phyloP scores from a whole-genome alignment of 225 moss, liverwort and hornwort genomes.

The Pseudisothecium myosuroides region DNA sequence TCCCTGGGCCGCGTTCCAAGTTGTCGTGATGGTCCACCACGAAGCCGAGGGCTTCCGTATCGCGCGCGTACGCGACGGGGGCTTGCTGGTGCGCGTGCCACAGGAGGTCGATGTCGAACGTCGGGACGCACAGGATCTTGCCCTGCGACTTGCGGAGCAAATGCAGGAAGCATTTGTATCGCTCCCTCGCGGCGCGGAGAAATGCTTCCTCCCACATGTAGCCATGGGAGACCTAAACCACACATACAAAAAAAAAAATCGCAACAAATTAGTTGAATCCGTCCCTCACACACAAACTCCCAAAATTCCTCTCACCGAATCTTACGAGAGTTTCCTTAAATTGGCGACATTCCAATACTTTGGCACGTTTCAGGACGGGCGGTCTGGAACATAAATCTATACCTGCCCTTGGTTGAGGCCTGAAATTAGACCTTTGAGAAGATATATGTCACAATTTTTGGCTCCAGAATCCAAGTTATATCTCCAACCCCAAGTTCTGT shows the following conservation, averaged over 20 bases:
- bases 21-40: constrained; percentile 70
- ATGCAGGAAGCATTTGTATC: constrained; percentile 82
- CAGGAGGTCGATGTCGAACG: constrained; percentile 79
- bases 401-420: background rate
- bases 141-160: constrained; percentile 51
- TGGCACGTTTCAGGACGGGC: background rate
- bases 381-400: background rate
- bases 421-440: background rate
- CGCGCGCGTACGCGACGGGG: constrained; percentile 61
- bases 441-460: background rate
- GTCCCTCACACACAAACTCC: background rate
- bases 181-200: constrained; percentile 40
- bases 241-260: background rate
- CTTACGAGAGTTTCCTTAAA: background rate
- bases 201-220: constrained; percentile 79
- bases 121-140: constrained; percentile 66
- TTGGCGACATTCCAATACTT: background rate
- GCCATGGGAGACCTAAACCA: constrained; percentile 53
- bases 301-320: background rate
- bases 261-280: background rate
- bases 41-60: constrained; percentile 59
- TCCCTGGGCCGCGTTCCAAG: constrained; percentile 65
- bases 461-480: background rate
- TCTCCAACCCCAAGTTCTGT: background rate
- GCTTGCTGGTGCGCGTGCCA: constrained; percentile 88